Evolutionary conservation across 1,139 yeast genomes (phyloP).

Genomic region (Dujonia santamariae): DNA sequence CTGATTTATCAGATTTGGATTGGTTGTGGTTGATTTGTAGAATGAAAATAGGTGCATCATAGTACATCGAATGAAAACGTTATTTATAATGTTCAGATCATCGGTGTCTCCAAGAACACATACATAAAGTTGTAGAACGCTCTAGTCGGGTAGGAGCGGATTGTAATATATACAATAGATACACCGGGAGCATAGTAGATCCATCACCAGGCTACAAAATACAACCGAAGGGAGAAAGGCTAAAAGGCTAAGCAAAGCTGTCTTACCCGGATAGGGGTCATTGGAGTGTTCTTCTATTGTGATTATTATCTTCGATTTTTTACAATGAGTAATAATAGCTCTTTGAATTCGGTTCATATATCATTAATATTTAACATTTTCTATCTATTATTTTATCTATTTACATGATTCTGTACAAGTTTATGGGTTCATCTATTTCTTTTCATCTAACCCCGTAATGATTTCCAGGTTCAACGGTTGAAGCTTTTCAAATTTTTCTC

Average conservation of each 20-base stretch:
- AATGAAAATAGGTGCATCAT: constrained; percentile 40
- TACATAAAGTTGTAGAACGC: no score
- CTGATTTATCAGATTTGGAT: neutral
- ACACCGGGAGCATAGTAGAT: no score
- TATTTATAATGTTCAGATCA: constrained; percentile 13
- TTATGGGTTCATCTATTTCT: constrained; percentile 1
- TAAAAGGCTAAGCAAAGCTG: no score
- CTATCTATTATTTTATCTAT: neutral
- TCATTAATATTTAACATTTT: neutral
- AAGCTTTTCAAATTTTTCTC: constrained; percentile 55
- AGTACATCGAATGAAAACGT: constrained; percentile 40
- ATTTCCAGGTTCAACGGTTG: constrained; percentile 59
- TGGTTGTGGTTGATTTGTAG: constrained; percentile 10
- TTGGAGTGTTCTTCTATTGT: no score
- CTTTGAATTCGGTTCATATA: no score
- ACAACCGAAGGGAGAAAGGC: no score
- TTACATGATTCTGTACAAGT: neutral
- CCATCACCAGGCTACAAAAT: no score
- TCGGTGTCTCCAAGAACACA: constrained; percentile 56
- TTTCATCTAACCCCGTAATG: constrained; percentile 29
- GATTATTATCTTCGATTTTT: neutral
- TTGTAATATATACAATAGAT: no score
- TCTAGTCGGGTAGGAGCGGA: no score
- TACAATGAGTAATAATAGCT: no score
- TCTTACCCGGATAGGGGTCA: no score